A percentile compares a stretch with the other conserved stretches of the same genome.
Evolutionary conservation across 306 rosid genomes (phyloP).

Genomic region (Vigna reflexopilosa): DNA sequence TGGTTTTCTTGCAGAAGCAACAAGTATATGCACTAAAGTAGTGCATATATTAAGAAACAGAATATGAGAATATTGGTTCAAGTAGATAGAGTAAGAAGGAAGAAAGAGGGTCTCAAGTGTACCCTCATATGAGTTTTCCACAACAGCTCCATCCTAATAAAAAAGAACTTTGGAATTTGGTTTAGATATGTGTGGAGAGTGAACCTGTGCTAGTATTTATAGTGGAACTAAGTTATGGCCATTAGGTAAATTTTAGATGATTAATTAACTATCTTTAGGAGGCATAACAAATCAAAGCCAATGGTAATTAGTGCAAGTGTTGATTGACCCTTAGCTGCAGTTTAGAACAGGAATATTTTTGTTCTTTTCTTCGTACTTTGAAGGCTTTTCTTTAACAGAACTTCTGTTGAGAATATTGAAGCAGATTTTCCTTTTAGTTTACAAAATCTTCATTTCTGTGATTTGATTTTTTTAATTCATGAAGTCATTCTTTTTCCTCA

Average conservation of each 20-base stretch:
- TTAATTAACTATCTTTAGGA: neutral
- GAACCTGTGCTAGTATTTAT: conserved; percentile 45
- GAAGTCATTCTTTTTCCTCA: too few relatives aligned
- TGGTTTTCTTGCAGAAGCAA: conserved; percentile 3
- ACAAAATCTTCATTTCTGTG: neutral
- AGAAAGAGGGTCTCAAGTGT: conserved; percentile 38
- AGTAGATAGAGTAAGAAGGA: conserved; percentile 19
- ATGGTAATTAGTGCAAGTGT: neutral
- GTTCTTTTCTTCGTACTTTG: neutral
- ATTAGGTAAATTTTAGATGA: neutral
- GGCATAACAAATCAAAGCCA: neutral
- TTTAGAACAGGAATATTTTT: neutral
- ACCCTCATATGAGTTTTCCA: conserved; percentile 42
- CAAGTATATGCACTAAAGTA: neutral
- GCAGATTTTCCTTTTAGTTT: neutral
- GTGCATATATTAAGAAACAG: conserved; percentile 10
- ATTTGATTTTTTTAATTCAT: too few relatives aligned
- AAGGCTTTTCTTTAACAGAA: neutral
- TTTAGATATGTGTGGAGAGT: conserved; percentile 32
- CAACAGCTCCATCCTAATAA: conserved; percentile 45
- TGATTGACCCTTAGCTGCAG: too few relatives aligned
- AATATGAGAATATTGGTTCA: conserved; percentile 3
- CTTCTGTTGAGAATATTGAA: neutral
- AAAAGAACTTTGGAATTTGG: conserved; percentile 18
- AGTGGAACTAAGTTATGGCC: conserved; percentile 22